Evolutionary conservation across 2,329 filamentous ascomycete genomes (phyloP).

Genomic region (Colletotrichum higginsianum): DNA sequence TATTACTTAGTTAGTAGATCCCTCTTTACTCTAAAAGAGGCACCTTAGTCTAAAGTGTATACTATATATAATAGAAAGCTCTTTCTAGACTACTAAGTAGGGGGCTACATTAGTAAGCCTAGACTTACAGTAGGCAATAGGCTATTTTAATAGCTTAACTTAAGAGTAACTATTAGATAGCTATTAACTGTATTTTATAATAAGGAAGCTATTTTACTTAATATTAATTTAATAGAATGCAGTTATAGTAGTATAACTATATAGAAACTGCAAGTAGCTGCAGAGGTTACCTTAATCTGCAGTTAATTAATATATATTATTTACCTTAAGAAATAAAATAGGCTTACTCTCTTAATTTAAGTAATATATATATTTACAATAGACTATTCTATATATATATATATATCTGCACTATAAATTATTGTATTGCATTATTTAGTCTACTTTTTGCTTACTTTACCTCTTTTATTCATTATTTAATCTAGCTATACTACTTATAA

Average conservation of each 20-base stretch:
- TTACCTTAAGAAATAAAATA: not conserved
- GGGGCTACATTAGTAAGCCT: too few species aligned
- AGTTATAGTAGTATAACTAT: too few species aligned
- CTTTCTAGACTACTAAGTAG: not conserved
- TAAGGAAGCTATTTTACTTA: too few species aligned
- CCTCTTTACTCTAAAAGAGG: not conserved
- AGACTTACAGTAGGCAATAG: too few species aligned
- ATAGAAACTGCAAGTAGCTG: not conserved
- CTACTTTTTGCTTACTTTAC: not conserved
- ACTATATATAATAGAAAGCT: not conserved
- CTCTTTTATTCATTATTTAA: not conserved
- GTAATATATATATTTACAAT: too few species aligned
- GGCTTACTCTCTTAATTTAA: conserved; percentile 3
- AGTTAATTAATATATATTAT: too few species aligned
- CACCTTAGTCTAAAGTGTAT: not conserved
- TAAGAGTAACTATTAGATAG: too few species aligned
- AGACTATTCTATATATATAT: not conserved
- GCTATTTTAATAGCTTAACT: too few species aligned
- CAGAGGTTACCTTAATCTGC: too few species aligned
- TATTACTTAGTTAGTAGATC: not conserved
- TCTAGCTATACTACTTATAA: not conserved
- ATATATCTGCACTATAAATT: not conserved
- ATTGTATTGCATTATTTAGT: not conserved
- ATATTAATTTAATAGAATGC: too few species aligned
- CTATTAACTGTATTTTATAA: too few species aligned